Conservation (phyloP, 2,329 filamentous ascomycete species). For the Ophiocordyceps camponoti-floridani region DNA sequence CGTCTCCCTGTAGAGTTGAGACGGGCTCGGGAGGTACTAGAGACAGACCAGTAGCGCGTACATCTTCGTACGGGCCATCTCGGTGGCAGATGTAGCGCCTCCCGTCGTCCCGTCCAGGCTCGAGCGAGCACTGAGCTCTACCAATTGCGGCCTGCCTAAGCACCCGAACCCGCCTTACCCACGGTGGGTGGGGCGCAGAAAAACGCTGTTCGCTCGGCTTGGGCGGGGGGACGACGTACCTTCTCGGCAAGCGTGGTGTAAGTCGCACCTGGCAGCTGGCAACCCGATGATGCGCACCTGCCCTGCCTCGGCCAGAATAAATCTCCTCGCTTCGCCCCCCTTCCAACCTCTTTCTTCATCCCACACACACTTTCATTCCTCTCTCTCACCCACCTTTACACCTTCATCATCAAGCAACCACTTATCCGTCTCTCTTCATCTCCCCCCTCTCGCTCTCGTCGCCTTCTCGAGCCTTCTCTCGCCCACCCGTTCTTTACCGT, state of each 20-base stretch:
- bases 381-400: background rate
- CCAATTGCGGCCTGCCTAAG: background rate
- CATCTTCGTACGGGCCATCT: too few relatives aligned
- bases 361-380: conserved; percentile 3
- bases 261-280: conserved; percentile 1
- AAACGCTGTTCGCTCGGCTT: background rate
- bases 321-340: conserved; percentile 1
- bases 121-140: background rate
- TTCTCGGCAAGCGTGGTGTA: background rate
- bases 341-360: background rate
- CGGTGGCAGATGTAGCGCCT: too few relatives aligned
- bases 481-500: background rate
- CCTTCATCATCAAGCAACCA: background rate
- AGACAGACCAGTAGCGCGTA: too few relatives aligned
- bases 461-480: background rate
- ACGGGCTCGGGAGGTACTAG: too few relatives aligned
- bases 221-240: background rate
- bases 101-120: background rate
- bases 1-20: too few relatives aligned
- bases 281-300: conserved; percentile 1
- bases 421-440: background rate
- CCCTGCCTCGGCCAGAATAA: conserved; percentile 2
- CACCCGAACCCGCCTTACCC: background rate
- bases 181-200: background rate
- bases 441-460: background rate